A percentile compares a stretch with the other conserved stretches of the same genome.
These are phyloP conservation scores for Chaetoceros tenuissimus DNA, from an alignment of 108 stramenopile species.

Conservation along the genomic window DNA sequence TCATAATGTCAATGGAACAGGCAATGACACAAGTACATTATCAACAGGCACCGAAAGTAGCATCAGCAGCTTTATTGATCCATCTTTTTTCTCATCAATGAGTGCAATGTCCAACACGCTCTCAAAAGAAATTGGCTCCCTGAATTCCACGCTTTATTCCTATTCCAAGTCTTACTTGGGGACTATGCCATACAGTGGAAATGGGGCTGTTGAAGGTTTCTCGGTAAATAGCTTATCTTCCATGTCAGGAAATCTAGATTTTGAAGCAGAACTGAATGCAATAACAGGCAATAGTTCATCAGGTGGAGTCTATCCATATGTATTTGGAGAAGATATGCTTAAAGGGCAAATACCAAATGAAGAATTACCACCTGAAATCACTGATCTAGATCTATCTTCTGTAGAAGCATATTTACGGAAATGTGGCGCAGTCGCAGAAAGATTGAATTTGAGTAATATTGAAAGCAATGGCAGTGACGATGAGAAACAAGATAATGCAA, in stretches of 20 bases:
- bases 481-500: slow-evolving; percentile 6
- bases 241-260: slow-evolving; percentile 4
- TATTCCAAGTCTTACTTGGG: neutral
- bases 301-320: slow-evolving; percentile 6
- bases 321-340: slow-evolving; percentile 24
- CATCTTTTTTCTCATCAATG: neutral
- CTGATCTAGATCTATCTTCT: slow-evolving; percentile 18
- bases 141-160: neutral
- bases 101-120: neutral
- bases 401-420: slow-evolving; percentile 24
- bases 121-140: neutral
- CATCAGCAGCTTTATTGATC: neutral
- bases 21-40: neutral
- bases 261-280: slow-evolving; percentile 2
- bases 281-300: slow-evolving; percentile 8
- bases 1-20: neutral
- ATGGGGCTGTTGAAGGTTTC: neutral
- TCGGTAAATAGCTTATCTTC: too few species aligned
- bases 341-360: slow-evolving; percentile 23
- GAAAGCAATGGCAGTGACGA: neutral
- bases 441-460: slow-evolving; percentile 24
- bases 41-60: neutral
- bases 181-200: neutral
- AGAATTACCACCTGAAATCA: slow-evolving; percentile 23
- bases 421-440: slow-evolving; percentile 23